Conservation (phyloP, 2,329 filamentous ascomycete genomes). For the Metarhizium anisopliae region DNA sequence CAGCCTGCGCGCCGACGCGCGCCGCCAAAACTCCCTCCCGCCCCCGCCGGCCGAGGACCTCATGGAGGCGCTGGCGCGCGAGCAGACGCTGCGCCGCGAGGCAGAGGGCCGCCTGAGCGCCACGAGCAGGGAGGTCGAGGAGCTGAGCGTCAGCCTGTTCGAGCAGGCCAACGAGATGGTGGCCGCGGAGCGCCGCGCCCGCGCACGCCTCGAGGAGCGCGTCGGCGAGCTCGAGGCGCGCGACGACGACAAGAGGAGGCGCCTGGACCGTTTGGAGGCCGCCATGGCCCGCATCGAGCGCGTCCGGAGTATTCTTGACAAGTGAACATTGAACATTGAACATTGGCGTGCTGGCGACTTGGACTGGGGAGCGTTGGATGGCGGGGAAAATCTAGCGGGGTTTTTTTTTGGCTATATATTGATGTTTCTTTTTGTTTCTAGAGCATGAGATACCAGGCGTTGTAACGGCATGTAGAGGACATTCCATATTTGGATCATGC, state of each 20-base stretch:
- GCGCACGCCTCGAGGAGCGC: conserved; percentile 62
- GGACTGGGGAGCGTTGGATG: neutral
- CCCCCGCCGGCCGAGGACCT: conserved; percentile 38
- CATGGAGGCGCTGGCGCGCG: conserved; percentile 54
- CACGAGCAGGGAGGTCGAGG: conserved; percentile 67
- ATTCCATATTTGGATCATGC: no score
- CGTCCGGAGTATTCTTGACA: conserved; percentile 51
- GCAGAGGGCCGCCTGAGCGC: conserved; percentile 60
- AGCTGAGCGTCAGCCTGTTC: conserved; percentile 66
- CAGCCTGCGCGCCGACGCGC: conserved; percentile 11
- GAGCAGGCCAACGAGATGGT: conserved; percentile 87
- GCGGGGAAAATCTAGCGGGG: neutral
- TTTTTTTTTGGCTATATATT: neutral
- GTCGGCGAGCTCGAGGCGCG: conserved; percentile 59
- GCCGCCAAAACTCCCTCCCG: neutral
- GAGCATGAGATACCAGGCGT: neutral
- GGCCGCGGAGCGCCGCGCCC: conserved; percentile 60
- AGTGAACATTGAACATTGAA: conserved; percentile 7
- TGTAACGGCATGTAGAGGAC: neutral
- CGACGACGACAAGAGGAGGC: conserved; percentile 58
- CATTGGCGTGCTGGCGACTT: neutral
- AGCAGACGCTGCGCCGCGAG: conserved; percentile 56
- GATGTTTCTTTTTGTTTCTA: neutral
- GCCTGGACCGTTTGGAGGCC: conserved; percentile 62
- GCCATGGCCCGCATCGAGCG: conserved; percentile 64